Conservation (phyloP, 2,329 filamentous ascomycete genomes). For the Aspergillus unguis region DNA sequence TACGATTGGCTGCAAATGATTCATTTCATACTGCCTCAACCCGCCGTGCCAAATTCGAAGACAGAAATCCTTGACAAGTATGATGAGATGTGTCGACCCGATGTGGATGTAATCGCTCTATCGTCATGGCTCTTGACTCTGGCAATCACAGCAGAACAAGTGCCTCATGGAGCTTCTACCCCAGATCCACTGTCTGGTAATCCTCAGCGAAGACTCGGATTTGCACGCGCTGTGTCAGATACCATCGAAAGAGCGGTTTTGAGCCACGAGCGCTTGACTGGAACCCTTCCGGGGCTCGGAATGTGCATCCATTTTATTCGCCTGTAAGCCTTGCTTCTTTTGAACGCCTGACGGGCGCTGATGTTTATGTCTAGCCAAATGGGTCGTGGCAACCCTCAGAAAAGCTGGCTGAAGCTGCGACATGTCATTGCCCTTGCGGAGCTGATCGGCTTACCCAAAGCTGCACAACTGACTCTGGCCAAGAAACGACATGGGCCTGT, state of each 20-base stretch:
- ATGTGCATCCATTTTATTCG: constrained; percentile 34
- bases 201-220: background rate
- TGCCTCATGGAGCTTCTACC: background rate
- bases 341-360: background rate
- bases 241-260: constrained; percentile 14
- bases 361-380: constrained; percentile 24
- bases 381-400: constrained; percentile 33
- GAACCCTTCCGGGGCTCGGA: constrained; percentile 12
- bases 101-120: constrained; percentile 14
- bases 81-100: constrained; percentile 14
- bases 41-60: constrained; percentile 9
- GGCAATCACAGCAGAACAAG: constrained; percentile 16
- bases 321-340: constrained; percentile 27
- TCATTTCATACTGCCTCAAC: constrained; percentile 16
- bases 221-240: constrained; percentile 11
- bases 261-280: constrained; percentile 16
- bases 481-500: constrained; percentile 1
- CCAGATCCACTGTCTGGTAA: background rate
- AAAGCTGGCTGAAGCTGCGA: constrained; percentile 37
- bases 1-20: constrained; percentile 18
- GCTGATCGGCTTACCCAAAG: constrained; percentile 35
- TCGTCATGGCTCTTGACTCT: constrained; percentile 17
- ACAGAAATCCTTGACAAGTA: constrained; percentile 12
- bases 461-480: background rate
- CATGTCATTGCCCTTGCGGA: constrained; percentile 38